Base-by-base conservation (phyloP, 352 stramenopile species). In the Phytophthora kernoviae region DNA sequence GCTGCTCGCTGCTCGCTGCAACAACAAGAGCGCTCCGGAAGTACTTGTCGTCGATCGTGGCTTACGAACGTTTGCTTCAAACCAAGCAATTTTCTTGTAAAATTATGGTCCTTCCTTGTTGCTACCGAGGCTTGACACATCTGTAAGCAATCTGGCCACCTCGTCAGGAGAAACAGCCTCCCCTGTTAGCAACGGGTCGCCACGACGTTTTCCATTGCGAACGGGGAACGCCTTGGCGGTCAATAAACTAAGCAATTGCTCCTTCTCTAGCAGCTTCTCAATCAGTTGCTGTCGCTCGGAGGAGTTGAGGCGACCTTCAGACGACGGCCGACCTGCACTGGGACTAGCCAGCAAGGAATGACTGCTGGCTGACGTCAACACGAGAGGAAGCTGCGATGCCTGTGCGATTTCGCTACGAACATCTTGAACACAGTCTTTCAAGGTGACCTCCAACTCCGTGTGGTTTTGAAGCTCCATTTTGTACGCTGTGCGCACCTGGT, bases 401-500 rank as follows among this genome's bases (percentile, higher is more conserved):
- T 68, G 58, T 10, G 49, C 41, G 52, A 92, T 78, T 50, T 95
- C 84, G 1, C 51, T 55, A 18, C 84, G 78, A 17, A 96, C 86
- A 49, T 96, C 90, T 59, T 92, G 83, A 9, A 97, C 78, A 45
- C 86, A 93, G 53, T 88, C 71, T 21, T 88, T 82, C 2, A 97
- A 48, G 20, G 95, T 70, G 22, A 84, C 72, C 58, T 96, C 88
- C 2, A 97, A 71, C 64, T 96, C 87, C 0, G 79, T 91, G 57
- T 81, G 82, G 33, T 75, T 79, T 65, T 96, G 83, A 17, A 95
- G 42, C 43, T 96, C 81, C 7, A 65, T 49, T 39, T 88, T 87
- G 63, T 93, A 91, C 1, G 78, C 66, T 7, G 72, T 62, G n/a
- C 86, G 80, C 32, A 93, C 88, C 51, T 96, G 77, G 54, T 87